These are phyloP conservation scores for Pleurotus citrinopileatus DNA, from an alignment of 768 basidiomycete genomes.

Conservation along the genomic window DNA sequence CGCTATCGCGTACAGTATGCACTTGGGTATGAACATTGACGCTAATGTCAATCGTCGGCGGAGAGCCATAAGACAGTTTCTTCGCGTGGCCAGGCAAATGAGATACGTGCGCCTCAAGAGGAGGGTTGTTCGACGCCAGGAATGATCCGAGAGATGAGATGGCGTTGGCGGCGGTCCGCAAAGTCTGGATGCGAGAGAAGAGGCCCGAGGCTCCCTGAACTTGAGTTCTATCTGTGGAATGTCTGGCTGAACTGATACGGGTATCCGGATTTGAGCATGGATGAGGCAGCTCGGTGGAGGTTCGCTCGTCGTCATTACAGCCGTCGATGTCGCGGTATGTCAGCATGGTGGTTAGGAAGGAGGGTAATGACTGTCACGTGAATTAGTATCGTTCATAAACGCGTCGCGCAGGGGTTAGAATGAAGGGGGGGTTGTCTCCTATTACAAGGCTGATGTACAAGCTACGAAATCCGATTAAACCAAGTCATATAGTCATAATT, in stretches of 20 bases:
- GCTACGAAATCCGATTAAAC: too few species aligned
- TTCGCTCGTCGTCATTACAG: too few species aligned
- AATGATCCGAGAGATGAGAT: constrained; percentile 3
- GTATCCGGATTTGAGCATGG: neutral
- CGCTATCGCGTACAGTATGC: neutral
- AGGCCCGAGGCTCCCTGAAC: neutral
- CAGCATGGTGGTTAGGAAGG: too few species aligned
- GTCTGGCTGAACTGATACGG: neutral
- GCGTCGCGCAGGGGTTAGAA: too few species aligned
- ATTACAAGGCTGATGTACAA: too few species aligned
- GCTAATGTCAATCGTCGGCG: constrained; percentile 3
- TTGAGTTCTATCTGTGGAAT: neutral
- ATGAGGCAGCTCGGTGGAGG: neutral
- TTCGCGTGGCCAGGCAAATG: neutral
- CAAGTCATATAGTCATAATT: constrained; percentile 1
- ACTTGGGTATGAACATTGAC: constrained; percentile 3
- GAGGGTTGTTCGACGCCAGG: neutral
- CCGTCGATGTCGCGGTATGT: too few species aligned
- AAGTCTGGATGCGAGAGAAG: constrained; percentile 6
- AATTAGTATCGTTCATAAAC: too few species aligned
- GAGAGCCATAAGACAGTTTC: neutral
- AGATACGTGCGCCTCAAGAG: neutral
- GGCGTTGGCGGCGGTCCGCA: constrained; percentile 4
- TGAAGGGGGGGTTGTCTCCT: neutral
- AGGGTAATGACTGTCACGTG: too few species aligned